A percentile compares a stretch with the other conserved stretches of the same genome.
phyloP scores from a whole-genome alignment of 2,329 filamentous ascomycete species.

The Calycina herbarum region DNA sequence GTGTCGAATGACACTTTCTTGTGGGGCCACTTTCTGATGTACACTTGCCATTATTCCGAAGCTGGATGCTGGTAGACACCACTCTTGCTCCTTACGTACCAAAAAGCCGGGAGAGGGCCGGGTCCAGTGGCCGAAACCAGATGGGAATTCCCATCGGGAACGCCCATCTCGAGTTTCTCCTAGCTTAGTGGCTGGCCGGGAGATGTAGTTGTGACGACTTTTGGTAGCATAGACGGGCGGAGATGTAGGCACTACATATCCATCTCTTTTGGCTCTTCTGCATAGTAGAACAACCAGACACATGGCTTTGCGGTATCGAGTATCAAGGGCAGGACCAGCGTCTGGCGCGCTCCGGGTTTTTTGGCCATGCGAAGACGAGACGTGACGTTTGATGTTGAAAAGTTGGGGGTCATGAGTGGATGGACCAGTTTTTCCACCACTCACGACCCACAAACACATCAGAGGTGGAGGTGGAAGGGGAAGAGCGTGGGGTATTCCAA shows the following conservation, averaged over 20 bases:
- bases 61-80: conserved; percentile 2
- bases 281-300: not conserved
- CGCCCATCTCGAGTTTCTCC: not conserved
- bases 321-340: not conserved
- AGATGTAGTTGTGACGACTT: not conserved
- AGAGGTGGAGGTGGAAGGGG: conserved; percentile 19
- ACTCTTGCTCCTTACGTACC: conserved; percentile 15
- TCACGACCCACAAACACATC: conserved; percentile 7
- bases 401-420: conserved; percentile 14
- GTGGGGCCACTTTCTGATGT: conserved; percentile 11
- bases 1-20: conserved; percentile 2
- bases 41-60: conserved; percentile 13
- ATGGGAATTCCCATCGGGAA: not conserved
- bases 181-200: not conserved
- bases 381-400: conserved; percentile 9
- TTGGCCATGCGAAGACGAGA: not conserved
- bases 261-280: conserved; percentile 9
- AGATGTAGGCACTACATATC: conserved; percentile 6
- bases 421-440: conserved; percentile 29
- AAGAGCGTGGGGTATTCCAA: conserved; percentile 23
- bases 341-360: conserved; percentile 1
- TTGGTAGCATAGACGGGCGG: not conserved
- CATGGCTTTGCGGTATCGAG: not conserved
- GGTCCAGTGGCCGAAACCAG: conserved; percentile 10
- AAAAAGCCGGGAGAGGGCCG: conserved; percentile 6